Percentiles rank a stretch among this genome's conserved stretches.
phyloP scores from a whole-genome alignment of 495 filamentous ascomycete genomes.

The Filosporella fistucella region DNA sequence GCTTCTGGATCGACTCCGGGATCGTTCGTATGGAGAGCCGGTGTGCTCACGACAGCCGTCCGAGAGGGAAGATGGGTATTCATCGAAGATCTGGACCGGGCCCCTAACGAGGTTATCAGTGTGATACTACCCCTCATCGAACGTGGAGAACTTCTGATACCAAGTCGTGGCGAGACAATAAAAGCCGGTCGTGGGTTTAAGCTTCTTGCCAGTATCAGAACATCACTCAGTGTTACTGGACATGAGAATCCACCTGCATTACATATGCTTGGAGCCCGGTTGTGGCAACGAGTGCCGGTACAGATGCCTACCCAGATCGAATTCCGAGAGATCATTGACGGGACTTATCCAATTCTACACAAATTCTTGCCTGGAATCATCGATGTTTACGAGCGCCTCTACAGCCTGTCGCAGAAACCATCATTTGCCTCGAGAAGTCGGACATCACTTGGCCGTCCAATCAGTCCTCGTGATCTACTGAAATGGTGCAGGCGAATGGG shows the following conservation, averaged over 20 bases:
- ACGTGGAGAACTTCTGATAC: constrained; percentile 77
- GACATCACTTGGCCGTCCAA: constrained; percentile 49
- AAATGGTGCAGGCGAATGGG: constrained; percentile 83
- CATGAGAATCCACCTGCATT: constrained; percentile 54
- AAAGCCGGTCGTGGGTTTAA: constrained; percentile 79
- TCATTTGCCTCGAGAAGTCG: constrained; percentile 50
- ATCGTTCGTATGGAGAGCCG: constrained; percentile 88
- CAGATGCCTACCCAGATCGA: constrained; percentile 64
- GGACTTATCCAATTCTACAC: constrained; percentile 63
- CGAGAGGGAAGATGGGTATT: constrained; percentile 92
- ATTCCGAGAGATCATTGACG: constrained; percentile 64
- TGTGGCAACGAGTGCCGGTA: constrained; percentile 75
- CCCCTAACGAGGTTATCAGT: constrained; percentile 92
- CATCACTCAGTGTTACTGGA: constrained; percentile 64
- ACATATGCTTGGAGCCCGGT: constrained; percentile 68
- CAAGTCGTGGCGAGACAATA: constrained; percentile 79
- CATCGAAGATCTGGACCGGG: constrained; percentile 94
- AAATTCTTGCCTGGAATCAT: constrained; percentile 68
- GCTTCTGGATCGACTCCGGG: constrained; percentile 79
- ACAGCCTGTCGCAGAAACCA: constrained; percentile 43
- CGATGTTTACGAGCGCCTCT: constrained; percentile 67
- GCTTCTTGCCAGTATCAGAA: constrained; percentile 87
- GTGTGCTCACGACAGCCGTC: constrained; percentile 89
- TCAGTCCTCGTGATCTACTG: constrained; percentile 77
- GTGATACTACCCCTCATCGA: constrained; percentile 88